Percentiles rank a stretch among this genome's conserved stretches.
phyloP scores from a whole-genome alignment of 2,329 filamentous ascomycete genomes.

The Claviceps sp. region DNA sequence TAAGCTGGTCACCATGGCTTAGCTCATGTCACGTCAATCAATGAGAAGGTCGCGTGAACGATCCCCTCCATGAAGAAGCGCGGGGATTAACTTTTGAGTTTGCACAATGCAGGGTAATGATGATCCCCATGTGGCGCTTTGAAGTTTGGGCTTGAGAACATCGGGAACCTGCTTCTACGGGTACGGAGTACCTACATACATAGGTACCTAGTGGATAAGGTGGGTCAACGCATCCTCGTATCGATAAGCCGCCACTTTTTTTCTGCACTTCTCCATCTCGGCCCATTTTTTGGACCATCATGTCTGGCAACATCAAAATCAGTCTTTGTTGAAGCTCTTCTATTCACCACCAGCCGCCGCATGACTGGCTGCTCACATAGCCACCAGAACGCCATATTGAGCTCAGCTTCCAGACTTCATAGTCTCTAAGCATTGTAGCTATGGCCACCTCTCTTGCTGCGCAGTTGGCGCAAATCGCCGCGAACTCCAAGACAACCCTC shows the following conservation, averaged over 20 bases:
- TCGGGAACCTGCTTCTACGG: no score
- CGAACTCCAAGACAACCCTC: conserved; percentile 78
- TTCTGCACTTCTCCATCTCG: conserved; percentile 9
- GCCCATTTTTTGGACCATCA: conserved; percentile 5
- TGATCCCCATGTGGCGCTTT: no score
- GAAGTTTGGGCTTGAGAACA: no score
- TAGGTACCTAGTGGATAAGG: background rate
- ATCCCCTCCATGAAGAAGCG: background rate
- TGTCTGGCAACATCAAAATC: background rate
- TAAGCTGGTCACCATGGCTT: background rate
- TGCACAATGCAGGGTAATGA: no score
- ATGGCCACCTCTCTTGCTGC: conserved; percentile 84
- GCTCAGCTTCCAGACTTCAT: conserved; percentile 1
- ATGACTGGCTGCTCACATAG: background rate
- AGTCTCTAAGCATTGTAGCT: conserved; percentile 13
- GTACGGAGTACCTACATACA: background rate
- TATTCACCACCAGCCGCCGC: background rate
- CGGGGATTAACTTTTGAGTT: background rate
- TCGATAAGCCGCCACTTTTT: conserved; percentile 1
- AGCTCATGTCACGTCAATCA: background rate
- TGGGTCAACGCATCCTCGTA: background rate
- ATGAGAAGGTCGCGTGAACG: background rate
- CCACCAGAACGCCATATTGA: background rate
- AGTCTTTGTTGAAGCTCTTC: background rate
- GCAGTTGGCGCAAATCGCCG: conserved; percentile 86